These are phyloP conservation scores for Phalaenopsis aphrodite DNA, from an alignment of 106 monocot genomes.

Conservation along the genomic window DNA sequence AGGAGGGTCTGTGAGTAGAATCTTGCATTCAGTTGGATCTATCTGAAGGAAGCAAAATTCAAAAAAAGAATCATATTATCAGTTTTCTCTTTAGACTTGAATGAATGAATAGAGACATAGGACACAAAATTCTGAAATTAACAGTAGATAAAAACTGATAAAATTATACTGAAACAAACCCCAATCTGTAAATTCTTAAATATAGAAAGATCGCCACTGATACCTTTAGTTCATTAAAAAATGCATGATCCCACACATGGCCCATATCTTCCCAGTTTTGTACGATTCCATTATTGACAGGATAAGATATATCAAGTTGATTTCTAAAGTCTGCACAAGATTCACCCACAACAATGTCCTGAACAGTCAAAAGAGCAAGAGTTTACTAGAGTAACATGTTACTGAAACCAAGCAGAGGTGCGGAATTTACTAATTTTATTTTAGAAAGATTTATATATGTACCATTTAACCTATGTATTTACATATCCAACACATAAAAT, in stretches of 20 bases:
- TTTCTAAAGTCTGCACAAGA: slow-evolving; percentile 70
- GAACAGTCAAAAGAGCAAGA: slow-evolving; percentile 1
- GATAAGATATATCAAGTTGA: slow-evolving; percentile 89
- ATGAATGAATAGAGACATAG: slow-evolving; percentile 2
- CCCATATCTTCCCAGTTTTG: slow-evolving; percentile 99
- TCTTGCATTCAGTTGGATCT: slow-evolving; percentile 89
- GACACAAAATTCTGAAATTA: background rate
- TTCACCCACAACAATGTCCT: slow-evolving; percentile 93
- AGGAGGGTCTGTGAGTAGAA: slow-evolving; percentile 94
- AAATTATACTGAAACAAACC: background rate
- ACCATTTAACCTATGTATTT: too few species aligned
- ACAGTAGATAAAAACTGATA: background rate
- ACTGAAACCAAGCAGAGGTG: background rate
- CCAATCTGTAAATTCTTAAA: background rate
- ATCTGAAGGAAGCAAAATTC: slow-evolving; percentile 37
- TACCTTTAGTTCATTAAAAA: slow-evolving; percentile 84
- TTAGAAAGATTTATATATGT: too few species aligned
- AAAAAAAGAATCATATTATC: slow-evolving; percentile 1
- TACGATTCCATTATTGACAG: slow-evolving; percentile 94
- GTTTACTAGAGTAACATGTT: background rate
- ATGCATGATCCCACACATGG: slow-evolving; percentile 95
- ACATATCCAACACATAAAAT: too few species aligned
- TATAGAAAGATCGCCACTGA: slow-evolving; percentile 3
- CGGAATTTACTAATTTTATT: background rate
- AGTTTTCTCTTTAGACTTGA: background rate